phyloP scores from a whole-genome alignment of 73 alveolate species.

The Halteria grandinella region DNA sequence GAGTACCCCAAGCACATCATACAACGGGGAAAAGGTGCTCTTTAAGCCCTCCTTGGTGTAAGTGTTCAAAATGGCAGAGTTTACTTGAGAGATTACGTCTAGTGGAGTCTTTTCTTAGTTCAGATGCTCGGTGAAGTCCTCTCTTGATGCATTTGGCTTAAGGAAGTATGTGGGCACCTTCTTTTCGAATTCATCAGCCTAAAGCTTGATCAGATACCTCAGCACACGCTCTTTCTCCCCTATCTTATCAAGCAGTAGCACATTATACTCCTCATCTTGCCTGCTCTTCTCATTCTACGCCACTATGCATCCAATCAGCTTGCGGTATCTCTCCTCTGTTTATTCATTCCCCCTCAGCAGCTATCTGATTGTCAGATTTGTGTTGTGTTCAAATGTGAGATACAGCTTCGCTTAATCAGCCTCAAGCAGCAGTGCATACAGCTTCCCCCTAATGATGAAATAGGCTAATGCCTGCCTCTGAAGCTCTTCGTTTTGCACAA shows the following conservation, averaged over 20 bases:
- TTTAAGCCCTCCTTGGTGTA: slow-evolving; percentile 27
- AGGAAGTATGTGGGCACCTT: slow-evolving; percentile 3
- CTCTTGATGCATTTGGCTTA: background rate
- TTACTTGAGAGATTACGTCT: background rate
- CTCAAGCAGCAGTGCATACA: slow-evolving; percentile 8
- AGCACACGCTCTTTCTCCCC: background rate
- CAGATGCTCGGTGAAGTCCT: background rate
- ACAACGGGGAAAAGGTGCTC: background rate
- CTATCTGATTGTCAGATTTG: background rate
- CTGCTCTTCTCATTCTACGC: background rate
- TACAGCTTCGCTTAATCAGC: background rate
- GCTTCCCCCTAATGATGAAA: background rate
- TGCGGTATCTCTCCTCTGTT: background rate
- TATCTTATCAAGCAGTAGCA: slow-evolving; percentile 15
- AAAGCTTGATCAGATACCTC: background rate
- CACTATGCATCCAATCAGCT: background rate
- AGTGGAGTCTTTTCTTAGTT: background rate
- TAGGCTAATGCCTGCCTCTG: background rate
- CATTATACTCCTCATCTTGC: background rate
- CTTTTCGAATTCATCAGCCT: background rate
- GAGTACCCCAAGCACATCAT: background rate
- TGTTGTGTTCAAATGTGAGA: slow-evolving; percentile 14
- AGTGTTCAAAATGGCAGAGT: background rate
- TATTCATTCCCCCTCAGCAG: too few species aligned
- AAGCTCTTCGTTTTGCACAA: background rate